Conservation (phyloP, 2,329 filamentous ascomycete species). For the Elsinoe perseae region DNA sequence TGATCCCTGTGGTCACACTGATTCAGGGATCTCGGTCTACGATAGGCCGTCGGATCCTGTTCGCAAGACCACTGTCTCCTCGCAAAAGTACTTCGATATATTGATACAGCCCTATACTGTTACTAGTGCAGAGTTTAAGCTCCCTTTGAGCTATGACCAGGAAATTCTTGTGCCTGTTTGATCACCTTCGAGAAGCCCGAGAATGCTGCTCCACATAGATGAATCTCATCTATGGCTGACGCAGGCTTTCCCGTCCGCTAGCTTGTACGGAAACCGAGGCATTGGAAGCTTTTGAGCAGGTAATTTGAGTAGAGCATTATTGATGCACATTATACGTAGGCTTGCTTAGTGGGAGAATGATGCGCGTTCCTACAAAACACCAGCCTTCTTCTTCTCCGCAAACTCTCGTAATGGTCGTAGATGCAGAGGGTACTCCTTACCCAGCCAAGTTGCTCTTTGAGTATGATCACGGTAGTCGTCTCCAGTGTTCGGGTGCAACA, state of each 20-base stretch:
- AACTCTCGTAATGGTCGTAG: conserved; percentile 41
- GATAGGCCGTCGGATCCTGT: neutral
- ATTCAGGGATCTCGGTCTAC: neutral
- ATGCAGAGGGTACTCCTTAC: conserved; percentile 57
- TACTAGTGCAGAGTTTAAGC: neutral
- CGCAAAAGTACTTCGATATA: neutral
- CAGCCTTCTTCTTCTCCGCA: conserved; percentile 14
- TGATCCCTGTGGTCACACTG: neutral
- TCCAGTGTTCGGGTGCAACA: conserved; percentile 79
- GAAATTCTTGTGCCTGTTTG: conserved; percentile 2
- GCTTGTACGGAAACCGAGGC: neutral
- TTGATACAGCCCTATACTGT: conserved; percentile 1
- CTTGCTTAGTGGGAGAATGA: too few relatives aligned
- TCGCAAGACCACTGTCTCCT: neutral
- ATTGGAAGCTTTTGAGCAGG: neutral
- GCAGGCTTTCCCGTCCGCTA: neutral
- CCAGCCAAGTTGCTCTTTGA: conserved; percentile 66
- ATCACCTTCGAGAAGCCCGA: conserved; percentile 7
- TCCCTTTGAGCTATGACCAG: neutral
- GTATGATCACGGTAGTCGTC: conserved; percentile 56
- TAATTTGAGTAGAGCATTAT: too few relatives aligned
- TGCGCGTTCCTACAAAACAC: neutral
- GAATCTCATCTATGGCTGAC: conserved; percentile 4
- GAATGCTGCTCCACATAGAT: conserved; percentile 2
- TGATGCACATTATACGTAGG: too few relatives aligned